Conservation (phyloP, 2,329 filamentous ascomycete genomes). For the Fusarium redolens region DNA sequence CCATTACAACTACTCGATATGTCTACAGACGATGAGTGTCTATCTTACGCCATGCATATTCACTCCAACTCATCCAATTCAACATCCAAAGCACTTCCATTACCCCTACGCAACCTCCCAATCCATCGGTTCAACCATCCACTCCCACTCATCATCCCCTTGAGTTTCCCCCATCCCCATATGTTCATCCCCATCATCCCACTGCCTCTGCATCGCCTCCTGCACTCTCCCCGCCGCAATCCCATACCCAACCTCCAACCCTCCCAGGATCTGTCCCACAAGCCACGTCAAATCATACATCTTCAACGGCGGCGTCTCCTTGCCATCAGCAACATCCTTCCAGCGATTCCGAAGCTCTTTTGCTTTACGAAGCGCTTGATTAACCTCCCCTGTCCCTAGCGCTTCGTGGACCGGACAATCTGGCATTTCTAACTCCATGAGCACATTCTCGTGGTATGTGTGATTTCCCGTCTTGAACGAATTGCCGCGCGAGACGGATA, state of each 20-base stretch:
- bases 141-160: constrained; percentile 50
- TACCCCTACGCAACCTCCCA: constrained; percentile 47
- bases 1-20: background rate
- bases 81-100: background rate
- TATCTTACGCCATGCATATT: background rate
- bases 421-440: constrained; percentile 68
- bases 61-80: background rate
- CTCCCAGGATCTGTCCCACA: constrained; percentile 65
- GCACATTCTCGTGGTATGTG: constrained; percentile 76
- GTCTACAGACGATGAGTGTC: background rate
- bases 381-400: constrained; percentile 66
- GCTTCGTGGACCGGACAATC: constrained; percentile 66
- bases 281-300: constrained; percentile 73
- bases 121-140: constrained; percentile 56
- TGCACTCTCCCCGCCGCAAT: constrained; percentile 61
- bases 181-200: constrained; percentile 14
- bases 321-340: constrained; percentile 72
- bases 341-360: constrained; percentile 79
- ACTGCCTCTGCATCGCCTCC: constrained; percentile 55
- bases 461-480: constrained; percentile 50
- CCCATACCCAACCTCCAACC: constrained; percentile 67
- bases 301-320: constrained; percentile 57
- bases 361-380: constrained; percentile 69
- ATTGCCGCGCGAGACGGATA: constrained; percentile 57
- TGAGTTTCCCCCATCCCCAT: constrained; percentile 20